Conservation (phyloP, 2,329 filamentous ascomycete genomes). For the Scedosporium dehoogii region DNA sequence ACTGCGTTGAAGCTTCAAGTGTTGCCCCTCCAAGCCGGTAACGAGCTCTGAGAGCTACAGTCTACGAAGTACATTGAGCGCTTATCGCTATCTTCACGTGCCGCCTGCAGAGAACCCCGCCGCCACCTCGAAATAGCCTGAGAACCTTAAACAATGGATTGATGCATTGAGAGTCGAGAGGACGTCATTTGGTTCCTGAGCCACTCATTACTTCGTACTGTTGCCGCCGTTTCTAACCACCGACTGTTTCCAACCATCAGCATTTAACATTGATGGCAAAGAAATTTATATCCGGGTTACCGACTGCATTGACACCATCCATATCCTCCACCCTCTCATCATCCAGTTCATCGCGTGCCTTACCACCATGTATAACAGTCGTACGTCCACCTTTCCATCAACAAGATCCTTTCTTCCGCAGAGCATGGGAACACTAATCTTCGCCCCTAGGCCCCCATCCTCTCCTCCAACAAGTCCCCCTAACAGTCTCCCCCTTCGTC, state of each 20-base stretch:
- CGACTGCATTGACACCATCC: too few species aligned
- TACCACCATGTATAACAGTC: constrained; percentile 15
- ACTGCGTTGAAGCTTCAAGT: background rate
- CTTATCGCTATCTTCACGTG: constrained; percentile 15
- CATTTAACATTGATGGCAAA: too few species aligned
- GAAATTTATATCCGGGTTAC: too few species aligned
- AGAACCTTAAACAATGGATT: background rate
- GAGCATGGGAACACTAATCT: background rate
- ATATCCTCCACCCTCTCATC: too few species aligned
- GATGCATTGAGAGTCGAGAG: too few species aligned
- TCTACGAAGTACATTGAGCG: too few species aligned
- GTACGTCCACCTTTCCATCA: constrained; percentile 3
- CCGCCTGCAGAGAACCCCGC: background rate
- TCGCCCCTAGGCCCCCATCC: constrained; percentile 60
- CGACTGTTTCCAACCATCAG: too few species aligned
- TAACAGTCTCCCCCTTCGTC: constrained; percentile 91
- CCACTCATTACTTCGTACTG: too few species aligned
- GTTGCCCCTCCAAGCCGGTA: too few species aligned
- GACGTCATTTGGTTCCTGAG: background rate
- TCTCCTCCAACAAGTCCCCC: constrained; percentile 80
- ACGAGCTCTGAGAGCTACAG: too few species aligned
- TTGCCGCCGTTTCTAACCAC: too few species aligned
- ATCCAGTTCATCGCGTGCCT: too few species aligned
- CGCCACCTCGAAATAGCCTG: background rate
- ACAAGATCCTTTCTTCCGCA: background rate